These are phyloP conservation scores for Chaetomium strumarium DNA, from an alignment of 2,329 filamentous ascomycete species.

Conservation along the genomic window DNA sequence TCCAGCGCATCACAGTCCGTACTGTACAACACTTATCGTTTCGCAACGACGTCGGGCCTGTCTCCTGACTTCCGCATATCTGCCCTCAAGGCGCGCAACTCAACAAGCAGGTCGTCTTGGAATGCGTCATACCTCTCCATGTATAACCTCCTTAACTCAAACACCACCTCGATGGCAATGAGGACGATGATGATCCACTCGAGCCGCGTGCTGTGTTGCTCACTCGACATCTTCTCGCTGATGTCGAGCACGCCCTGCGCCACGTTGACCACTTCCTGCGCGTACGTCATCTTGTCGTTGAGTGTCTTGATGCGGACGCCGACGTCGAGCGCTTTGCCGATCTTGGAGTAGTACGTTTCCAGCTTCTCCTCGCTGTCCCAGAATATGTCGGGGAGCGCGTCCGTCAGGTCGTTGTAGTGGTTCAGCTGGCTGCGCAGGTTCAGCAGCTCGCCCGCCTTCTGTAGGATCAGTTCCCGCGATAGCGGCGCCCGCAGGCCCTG, in stretches of 20 bases:
- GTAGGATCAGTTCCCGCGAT: constrained; percentile 74
- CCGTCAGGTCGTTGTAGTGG: constrained; percentile 92
- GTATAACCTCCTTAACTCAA: constrained; percentile 72
- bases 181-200: constrained; percentile 96
- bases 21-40: no score
- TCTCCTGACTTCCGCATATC: constrained; percentile 3
- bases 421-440: constrained; percentile 88
- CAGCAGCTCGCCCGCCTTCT: constrained; percentile 89
- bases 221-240: constrained; percentile 80
- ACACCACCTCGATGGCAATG: constrained; percentile 86
- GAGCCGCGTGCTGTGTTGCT: constrained; percentile 79
- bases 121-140: constrained; percentile 40
- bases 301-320: constrained; percentile 83
- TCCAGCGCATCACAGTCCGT: neutral
- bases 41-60: neutral
- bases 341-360: constrained; percentile 92
- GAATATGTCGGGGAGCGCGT: constrained; percentile 91
- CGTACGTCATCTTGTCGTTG: constrained; percentile 98
- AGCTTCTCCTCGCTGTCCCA: constrained; percentile 93
- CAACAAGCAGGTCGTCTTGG: constrained; percentile 17
- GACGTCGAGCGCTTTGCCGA: constrained; percentile 84
- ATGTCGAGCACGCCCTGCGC: constrained; percentile 87
- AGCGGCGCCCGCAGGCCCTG: constrained; percentile 48
- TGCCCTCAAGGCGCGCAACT: constrained; percentile 18
- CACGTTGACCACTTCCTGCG: constrained; percentile 87